These are phyloP conservation scores for Gynostemma pentaphyllum DNA, from an alignment of 306 rosid genomes.

Conservation along the genomic window DNA sequence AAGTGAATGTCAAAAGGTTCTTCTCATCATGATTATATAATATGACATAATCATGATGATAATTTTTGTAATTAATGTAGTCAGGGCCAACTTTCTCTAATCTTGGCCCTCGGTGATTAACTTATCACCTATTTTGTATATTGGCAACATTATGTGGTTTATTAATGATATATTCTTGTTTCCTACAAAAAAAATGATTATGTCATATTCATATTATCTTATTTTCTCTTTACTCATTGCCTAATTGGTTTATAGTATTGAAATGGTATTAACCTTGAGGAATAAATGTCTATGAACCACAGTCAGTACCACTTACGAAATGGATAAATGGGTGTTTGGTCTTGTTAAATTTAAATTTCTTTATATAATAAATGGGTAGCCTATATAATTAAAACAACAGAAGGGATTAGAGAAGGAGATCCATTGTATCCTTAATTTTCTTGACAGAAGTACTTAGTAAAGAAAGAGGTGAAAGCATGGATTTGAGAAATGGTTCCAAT, in stretches of 20 bases:
- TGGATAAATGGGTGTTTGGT: neutral
- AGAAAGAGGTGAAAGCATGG: neutral
- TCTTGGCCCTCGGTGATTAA: no score
- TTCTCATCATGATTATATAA: no score
- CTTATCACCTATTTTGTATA: no score
- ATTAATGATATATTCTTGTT: no score
- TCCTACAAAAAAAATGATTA: no score
- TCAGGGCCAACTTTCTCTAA: no score
- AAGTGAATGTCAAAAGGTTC: no score
- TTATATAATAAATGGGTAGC: neutral
- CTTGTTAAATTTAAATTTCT: neutral
- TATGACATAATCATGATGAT: no score
- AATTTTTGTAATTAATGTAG: no score
- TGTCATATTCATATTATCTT: no score
- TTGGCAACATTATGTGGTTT: no score
- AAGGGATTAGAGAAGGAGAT: neutral
- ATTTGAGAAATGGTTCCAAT: neutral
- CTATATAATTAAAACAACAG: neutral
- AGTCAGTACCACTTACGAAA: neutral
- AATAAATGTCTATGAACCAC: neutral
- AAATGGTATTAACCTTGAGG: neutral
- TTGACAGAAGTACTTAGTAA: neutral
- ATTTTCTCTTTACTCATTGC: no score
- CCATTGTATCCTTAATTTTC: neutral
- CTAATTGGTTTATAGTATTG: neutral